Base-by-base conservation (phyloP, 164 flowering plant species). In the Umbilicus rupestris region DNA sequence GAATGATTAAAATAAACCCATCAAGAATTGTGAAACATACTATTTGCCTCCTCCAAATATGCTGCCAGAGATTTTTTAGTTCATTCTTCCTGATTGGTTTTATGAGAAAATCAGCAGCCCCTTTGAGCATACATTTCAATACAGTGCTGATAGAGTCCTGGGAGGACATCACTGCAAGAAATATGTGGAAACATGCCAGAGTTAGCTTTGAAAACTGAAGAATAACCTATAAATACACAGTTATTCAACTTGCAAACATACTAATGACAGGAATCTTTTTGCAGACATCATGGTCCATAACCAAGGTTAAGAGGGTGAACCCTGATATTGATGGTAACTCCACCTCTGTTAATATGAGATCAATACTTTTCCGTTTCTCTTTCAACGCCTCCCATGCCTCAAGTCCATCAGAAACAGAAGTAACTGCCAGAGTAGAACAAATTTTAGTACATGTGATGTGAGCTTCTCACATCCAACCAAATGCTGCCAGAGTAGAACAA, bases 251-350 rank as follows among this genome's bases (percentile, higher is more conserved):
- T 7, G 10, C 20, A 20, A 47, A 30, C 87, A 37, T 90, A 94
- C 98, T 94, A 84, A 94, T 89, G 52, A 89, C 95, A 68, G 98
- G 98, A 72, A 91, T 84, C 69, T 80, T 86, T 79, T 84, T 89
- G 89, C 97, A 87, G 70, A 71, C 66, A 31, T 87, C 88, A 65
- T 91, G 89, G 80, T 82, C 96, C 87, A 73, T 85, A 26, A 87
- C 79, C 76, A 89, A 78, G 17, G 88, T 74, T 39, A 94, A 91
- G 39, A 94, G 89, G 39, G 86, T 79, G 70, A 78, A 89, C 42
- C 98, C 98, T 55, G 95, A 86, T 63, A 94, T 81, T 41, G 89
- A 81, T 22, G 98, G 97, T 76, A 94, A 69, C 31, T 87, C 91
- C 17, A 87, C 85, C 83, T 94, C 98, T 44, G 98, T 83, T 79